Conservation (phyloP, 768 basidiomycete species). For the Boletellus ananiceps region DNA sequence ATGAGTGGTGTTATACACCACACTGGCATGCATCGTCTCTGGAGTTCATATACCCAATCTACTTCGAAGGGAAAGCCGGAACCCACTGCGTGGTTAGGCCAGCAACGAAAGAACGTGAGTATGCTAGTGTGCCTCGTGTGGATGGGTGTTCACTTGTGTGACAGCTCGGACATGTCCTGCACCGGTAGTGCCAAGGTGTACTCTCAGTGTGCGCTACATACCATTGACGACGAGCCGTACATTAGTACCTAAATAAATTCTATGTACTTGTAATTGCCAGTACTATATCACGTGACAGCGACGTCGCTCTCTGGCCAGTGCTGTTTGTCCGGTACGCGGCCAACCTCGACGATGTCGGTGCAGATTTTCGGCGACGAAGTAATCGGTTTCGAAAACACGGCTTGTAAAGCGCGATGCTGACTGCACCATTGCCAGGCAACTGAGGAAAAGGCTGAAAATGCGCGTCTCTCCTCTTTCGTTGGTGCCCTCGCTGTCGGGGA, state of each 20-base stretch:
- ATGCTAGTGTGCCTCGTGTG: neutral
- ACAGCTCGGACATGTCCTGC: slow-evolving; percentile 30
- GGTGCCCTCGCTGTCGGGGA: slow-evolving; percentile 97
- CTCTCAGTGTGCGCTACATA: neutral
- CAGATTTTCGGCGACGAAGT: slow-evolving; percentile 70
- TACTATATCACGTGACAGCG: too few species aligned
- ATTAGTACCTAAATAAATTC: too few species aligned
- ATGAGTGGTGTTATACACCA: slow-evolving; percentile 75
- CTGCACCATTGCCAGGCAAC: slow-evolving; percentile 51
- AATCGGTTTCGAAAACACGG: neutral
- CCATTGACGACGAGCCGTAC: neutral
- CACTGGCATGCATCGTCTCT: slow-evolving; percentile 58
- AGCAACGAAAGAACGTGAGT: slow-evolving; percentile 52
- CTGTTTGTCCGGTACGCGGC: too few species aligned
- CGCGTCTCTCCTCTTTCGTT: slow-evolving; percentile 95
- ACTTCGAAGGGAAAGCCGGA: slow-evolving; percentile 41
- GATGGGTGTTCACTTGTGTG: neutral
- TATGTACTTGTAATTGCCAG: too few species aligned
- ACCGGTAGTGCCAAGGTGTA: slow-evolving; percentile 12
- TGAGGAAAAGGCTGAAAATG: slow-evolving; percentile 96
- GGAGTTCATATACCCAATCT: slow-evolving; percentile 54
- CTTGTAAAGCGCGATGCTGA: neutral
- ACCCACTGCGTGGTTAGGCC: slow-evolving; percentile 66
- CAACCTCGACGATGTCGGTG: slow-evolving; percentile 46
- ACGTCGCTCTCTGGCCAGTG: too few species aligned